phyloP scores from a whole-genome alignment of 495 filamentous ascomycete species.

The Xylaria castorea region DNA sequence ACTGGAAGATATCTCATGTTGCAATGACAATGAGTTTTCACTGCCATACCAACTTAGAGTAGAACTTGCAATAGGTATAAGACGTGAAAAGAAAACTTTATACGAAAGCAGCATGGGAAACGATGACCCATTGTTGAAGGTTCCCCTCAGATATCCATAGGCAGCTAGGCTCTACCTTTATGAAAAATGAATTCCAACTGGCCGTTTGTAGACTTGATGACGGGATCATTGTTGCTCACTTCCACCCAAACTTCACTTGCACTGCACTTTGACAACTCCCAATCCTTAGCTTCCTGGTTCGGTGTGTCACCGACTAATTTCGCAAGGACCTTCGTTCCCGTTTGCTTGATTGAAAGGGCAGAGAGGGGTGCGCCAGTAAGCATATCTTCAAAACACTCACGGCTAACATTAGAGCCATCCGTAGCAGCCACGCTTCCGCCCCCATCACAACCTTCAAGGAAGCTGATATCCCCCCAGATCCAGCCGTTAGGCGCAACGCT shows the following conservation, averaged over 20 bases:
- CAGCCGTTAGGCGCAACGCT: slow-evolving; percentile 39
- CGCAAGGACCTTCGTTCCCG: not conserved
- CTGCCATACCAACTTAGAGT: too few relatives aligned
- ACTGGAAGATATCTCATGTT: too few relatives aligned
- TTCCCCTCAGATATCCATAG: not conserved
- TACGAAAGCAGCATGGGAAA: too few relatives aligned
- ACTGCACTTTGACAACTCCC: not conserved
- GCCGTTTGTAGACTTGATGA: not conserved
- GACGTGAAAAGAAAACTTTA: too few relatives aligned
- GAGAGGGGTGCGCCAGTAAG: not conserved
- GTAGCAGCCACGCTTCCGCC: slow-evolving; percentile 35
- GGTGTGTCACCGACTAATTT: not conserved
- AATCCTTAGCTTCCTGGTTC: not conserved
- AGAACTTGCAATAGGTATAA: too few relatives aligned
- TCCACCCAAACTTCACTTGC: not conserved
- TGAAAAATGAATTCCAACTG: not conserved
- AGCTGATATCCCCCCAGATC: slow-evolving; percentile 48
- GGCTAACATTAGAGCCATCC: not conserved
- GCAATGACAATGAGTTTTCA: too few relatives aligned
- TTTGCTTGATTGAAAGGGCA: not conserved
- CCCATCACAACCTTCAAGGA: slow-evolving; percentile 52
- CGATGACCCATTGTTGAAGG: too few relatives aligned
- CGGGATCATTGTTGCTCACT: not conserved
- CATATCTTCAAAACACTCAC: not conserved
- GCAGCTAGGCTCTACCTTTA: not conserved